Evolutionary conservation across 768 basidiomycete genomes (phyloP), one percentile per base, ranked within the genome.

Genomic region (Royoungia palumana): DNA sequence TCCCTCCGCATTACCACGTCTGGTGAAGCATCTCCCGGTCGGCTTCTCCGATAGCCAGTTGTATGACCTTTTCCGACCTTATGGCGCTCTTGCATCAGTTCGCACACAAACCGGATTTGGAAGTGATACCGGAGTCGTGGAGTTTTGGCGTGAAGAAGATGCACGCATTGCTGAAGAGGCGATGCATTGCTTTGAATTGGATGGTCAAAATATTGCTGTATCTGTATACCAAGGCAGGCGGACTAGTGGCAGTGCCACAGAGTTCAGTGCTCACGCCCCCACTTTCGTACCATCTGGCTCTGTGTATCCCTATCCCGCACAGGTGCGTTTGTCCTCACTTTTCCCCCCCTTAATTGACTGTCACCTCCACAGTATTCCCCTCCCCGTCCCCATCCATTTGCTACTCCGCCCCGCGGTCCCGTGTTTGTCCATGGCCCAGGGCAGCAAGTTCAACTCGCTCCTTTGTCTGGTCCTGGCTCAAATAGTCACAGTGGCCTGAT

Each of bases 111-210:
- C 87, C 13, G 82, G 83, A 37, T 85, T 89, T 61, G 88, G 87
- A 19, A 75, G 80, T 35, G 89, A 89, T 66, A 85, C 82, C 0
- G 90, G 82, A 41, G 77, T 89, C 44, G 76, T 92, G 35, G 88
- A 93, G 65, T 93, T 87, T 65, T 92, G 88, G 87, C 79, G 84
- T 47, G 91, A 93, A 65, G 87, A 88, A 32, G 89, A 93, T 60
- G 90, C 88, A 7, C 77, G 80, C 21, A 71, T 76, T 20, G 90
- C 88, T 0, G 89, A 93, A 60, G 83, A 85, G 35, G 82, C 83
- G 3, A 76, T 93, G 80, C 89, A 92, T 67, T 91, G 87, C 56
- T 79, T 83, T 14, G 89, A 93, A 36, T 72, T 93, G 13, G 86
- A 87, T 35, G 89, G 88, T 11, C 84, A 87, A 61, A 90, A 89